A percentile compares a stretch with the other conserved stretches of the same genome.
phyloP scores from a whole-genome alignment of 495 filamentous ascomycete genomes.

The Corynascus novoguineensis region DNA sequence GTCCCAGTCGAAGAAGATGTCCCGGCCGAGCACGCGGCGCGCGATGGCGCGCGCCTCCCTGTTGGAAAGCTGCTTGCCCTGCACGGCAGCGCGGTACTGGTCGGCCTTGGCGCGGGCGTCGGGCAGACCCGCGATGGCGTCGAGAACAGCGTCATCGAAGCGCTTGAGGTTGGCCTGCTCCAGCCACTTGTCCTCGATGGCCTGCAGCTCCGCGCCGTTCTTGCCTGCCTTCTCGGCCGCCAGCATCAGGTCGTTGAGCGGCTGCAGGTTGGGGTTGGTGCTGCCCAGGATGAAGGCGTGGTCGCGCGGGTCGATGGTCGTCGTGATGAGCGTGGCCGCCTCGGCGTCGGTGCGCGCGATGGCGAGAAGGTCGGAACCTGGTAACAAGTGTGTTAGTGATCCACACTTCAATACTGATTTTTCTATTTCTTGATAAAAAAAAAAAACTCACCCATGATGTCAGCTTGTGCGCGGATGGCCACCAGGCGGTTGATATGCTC shows the following conservation, averaged over 20 bases:
- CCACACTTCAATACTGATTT: neutral
- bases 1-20: constrained; percentile 93
- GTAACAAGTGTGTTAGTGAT: too few relatives aligned
- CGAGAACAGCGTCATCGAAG: constrained; percentile 83
- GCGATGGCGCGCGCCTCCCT: constrained; percentile 77
- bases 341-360: constrained; percentile 96
- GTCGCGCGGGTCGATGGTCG: constrained; percentile 90
- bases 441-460: constrained; percentile 80
- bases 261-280: constrained; percentile 79
- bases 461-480: constrained; percentile 93
- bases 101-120: constrained; percentile 60
- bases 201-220: constrained; percentile 72
- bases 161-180: constrained; percentile 79
- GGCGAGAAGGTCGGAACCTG: constrained; percentile 75
- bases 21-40: constrained; percentile 70
- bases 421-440: neutral
- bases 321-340: constrained; percentile 94
- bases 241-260: constrained; percentile 86
- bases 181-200: constrained; percentile 87
- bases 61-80: constrained; percentile 73
- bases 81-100: constrained; percentile 58
- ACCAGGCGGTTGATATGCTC: constrained; percentile 98
- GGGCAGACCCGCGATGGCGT: constrained; percentile 60
- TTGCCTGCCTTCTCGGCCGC: constrained; percentile 80
- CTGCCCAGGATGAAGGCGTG: constrained; percentile 87